These are phyloP conservation scores for Solanum appendiculatum DNA, from an alignment of 257 asterid genomes.

Conservation along the genomic window DNA sequence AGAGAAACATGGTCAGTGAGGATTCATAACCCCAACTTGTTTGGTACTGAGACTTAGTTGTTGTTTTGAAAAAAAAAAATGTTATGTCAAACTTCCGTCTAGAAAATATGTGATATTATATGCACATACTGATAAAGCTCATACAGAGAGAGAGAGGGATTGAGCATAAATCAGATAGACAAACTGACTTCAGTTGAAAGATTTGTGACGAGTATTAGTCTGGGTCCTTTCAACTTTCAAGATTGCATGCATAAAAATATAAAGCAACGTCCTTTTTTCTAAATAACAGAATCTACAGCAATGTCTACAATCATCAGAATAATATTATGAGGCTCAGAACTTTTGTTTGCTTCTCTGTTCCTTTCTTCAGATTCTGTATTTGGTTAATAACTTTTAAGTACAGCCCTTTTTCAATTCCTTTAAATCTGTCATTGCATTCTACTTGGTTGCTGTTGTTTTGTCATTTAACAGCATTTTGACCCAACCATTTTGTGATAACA, in stretches of 20 bases:
- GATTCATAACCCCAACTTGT: not conserved
- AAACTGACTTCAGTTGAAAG: not conserved
- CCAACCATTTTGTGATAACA: conserved; percentile 9
- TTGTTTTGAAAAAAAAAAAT: not conserved
- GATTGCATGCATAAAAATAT: not conserved
- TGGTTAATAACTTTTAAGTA: not conserved
- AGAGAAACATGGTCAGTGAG: not conserved
- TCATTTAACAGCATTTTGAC: not conserved
- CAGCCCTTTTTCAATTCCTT: not conserved
- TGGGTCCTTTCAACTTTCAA: not conserved
- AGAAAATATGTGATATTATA: not conserved
- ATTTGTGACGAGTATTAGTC: not conserved
- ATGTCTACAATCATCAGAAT: not conserved
- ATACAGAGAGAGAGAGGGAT: not conserved
- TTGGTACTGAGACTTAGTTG: not conserved
- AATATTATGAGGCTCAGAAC: not conserved
- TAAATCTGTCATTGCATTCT: not conserved
- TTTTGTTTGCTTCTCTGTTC: not conserved
- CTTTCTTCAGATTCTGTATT: not conserved
- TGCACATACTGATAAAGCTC: not conserved
- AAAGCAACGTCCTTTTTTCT: not conserved
- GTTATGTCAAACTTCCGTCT: not conserved
- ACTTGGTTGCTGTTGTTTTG: not conserved
- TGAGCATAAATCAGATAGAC: not conserved
- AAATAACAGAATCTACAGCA: not conserved